Base-by-base conservation (phyloP, 106 monocot genomes). In the Xerophyta viscosa region DNA sequence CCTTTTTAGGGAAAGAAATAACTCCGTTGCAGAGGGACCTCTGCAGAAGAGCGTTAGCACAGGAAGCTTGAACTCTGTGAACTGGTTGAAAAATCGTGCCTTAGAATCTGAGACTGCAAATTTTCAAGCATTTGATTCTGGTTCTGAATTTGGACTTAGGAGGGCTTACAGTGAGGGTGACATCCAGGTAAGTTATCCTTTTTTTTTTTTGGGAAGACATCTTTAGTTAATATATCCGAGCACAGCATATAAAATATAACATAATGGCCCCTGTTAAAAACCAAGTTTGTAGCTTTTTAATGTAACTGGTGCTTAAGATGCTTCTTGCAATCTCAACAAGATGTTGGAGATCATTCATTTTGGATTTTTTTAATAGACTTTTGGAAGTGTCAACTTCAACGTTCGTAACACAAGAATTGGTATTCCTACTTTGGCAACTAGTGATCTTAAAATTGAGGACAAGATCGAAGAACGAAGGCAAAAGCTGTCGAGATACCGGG, bases 401-500 rank as follows among this genome's bases (percentile, higher is more conserved):
- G 17, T 41, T 42, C 49, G 49, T 48, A 29, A 24, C 27, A 39
- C 27, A 39, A 50, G 26, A 20, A 23, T n/a, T 46, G 18, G 21
- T 2, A 1, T 12, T 36, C 29, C 4, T 36, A 21, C 54, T 21
- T 54, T 54, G 29, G 27, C 28, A 6, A 33, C 21, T 20, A 21
- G 54, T 31, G 53, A 28, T 51, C 26, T 7, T 27, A 28, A 51
- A 14, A 14, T 51, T 27, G 27, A 54, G 19, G 29, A 19, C 4
- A 54, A 54, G 29, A 54, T 31, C 2, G 64, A 71, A 33, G 84
- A 94, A 27, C 65, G 93, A 27, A 70, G 37, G 77, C 72, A 81
- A 67, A 84, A 94, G 71, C 84, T 94, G 53, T 78, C 66, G 10
- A 84, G 84, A 94, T 94, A 94, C 44, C 67, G 80, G 56, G 81